Evolutionary conservation across 2,329 filamentous ascomycete species (phyloP).

Genomic region (Pyrenochaeta sp.): DNA sequence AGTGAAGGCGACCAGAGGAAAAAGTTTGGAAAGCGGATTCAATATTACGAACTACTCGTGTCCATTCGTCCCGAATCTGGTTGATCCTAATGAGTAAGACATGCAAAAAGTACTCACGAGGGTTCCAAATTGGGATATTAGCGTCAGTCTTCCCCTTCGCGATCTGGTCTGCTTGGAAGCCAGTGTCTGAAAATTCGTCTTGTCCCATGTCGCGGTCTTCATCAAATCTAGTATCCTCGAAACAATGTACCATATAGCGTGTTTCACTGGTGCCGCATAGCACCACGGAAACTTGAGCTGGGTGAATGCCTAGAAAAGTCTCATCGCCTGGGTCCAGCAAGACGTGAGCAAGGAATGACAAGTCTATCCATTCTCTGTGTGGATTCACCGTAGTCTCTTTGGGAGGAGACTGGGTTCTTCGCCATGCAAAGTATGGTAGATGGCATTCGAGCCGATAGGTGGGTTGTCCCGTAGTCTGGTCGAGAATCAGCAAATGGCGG

Average conservation of each 20-base stretch:
- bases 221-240: constrained; percentile 5
- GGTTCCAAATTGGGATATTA: constrained; percentile 4
- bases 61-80: neutral
- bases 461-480: neutral
- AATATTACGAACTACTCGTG: neutral
- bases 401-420: neutral
- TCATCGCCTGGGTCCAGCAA: neutral
- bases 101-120: constrained; percentile 13
- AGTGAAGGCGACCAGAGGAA: neutral
- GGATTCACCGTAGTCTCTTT: neutral
- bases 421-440: constrained; percentile 8
- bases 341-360: neutral
- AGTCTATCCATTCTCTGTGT: neutral
- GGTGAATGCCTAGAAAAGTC: neutral
- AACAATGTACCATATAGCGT: constrained; percentile 1
- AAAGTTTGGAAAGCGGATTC: neutral
- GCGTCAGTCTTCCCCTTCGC: neutral
- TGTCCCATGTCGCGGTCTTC: neutral
- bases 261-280: constrained; percentile 5
- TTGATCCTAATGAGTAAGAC: neutral
- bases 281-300: constrained; percentile 6
- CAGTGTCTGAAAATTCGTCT: neutral
- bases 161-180: constrained; percentile 2
- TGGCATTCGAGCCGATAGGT: constrained; percentile 8
- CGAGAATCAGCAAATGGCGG: no score